These are phyloP conservation scores for Corylus avellana DNA, from an alignment of 306 rosid genomes.

Conservation along the genomic window DNA sequence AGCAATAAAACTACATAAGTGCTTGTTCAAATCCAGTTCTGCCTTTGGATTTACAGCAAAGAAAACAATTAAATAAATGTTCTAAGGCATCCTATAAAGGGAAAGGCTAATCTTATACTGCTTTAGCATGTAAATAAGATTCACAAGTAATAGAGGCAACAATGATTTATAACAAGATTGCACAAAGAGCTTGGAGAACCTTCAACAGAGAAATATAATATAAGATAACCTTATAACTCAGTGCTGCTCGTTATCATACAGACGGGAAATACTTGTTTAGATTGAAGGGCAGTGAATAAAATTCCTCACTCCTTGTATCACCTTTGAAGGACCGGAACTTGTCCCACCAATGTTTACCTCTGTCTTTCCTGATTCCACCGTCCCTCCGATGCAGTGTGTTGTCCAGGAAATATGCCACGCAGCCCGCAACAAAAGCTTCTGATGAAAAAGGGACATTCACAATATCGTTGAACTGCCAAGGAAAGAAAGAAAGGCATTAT, in stretches of 20 bases:
- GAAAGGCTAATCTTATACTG: slow-evolving; percentile 37
- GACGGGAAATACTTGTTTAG: slow-evolving; percentile 97
- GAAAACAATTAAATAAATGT: slow-evolving; percentile 51
- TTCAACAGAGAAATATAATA: slow-evolving; percentile 31
- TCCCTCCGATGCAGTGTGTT: slow-evolving; percentile 80
- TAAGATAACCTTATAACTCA: slow-evolving; percentile 25
- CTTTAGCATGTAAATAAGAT: slow-evolving; percentile 26
- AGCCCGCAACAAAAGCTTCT: slow-evolving; percentile 88
- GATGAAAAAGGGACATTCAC: slow-evolving; percentile 90
- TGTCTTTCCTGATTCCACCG: slow-evolving; percentile 62
- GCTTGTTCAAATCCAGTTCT: slow-evolving; percentile 39
- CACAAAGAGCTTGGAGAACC: slow-evolving; percentile 20
- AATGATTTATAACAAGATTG: slow-evolving; percentile 31
- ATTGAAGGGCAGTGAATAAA: slow-evolving; percentile 91
- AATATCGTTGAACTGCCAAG: slow-evolving; percentile 87
- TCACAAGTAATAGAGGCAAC: slow-evolving; percentile 18
- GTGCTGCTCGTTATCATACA: slow-evolving; percentile 48
- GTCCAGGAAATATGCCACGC: slow-evolving; percentile 81
- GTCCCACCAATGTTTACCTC: slow-evolving; percentile 99
- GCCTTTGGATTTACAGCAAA: slow-evolving; percentile 51
- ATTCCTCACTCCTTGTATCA: slow-evolving; percentile 87
- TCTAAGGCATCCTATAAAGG: slow-evolving; percentile 34
- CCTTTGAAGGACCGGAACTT: slow-evolving; percentile 77
- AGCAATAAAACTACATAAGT: slow-evolving; percentile 36
- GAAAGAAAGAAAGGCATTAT: slow-evolving; percentile 12